Evolutionary conservation across 2,329 filamentous ascomycete species (phyloP).

Genomic region (Fusarium stilboides): DNA sequence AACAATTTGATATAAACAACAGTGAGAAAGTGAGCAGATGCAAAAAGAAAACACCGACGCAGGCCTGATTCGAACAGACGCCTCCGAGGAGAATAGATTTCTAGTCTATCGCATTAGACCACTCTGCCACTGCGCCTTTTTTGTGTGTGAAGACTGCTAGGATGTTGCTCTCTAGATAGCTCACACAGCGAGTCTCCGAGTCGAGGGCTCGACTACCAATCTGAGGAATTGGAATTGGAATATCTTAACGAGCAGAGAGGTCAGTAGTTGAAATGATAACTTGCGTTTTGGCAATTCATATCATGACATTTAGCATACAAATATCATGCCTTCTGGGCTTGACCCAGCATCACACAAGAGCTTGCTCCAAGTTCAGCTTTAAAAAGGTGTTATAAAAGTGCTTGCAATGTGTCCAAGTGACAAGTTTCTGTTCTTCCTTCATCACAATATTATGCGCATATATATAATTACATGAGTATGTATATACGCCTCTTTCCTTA

Average conservation of each 20-base stretch:
- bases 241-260: too few relatives aligned
- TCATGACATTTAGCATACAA: too few relatives aligned
- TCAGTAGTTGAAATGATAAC: too few relatives aligned
- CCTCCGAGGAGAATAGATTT: constrained; percentile 42
- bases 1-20: background rate
- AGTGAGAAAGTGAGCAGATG: fast-evolving
- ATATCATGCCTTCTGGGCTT: too few relatives aligned
- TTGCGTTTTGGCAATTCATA: too few relatives aligned
- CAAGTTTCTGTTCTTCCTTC: constrained; percentile 37
- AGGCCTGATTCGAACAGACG: constrained; percentile 42
- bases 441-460: constrained; percentile 41
- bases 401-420: constrained; percentile 6
- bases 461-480: constrained; percentile 44
- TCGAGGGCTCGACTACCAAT: too few relatives aligned
- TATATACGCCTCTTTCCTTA: constrained; percentile 27
- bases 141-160: background rate
- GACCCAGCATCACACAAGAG: too few relatives aligned
- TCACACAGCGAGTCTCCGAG: background rate
- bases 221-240: too few relatives aligned
- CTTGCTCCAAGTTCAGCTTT: too few relatives aligned
- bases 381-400: too few relatives aligned
- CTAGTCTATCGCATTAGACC: constrained; percentile 43
- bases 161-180: background rate
- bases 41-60: constrained; percentile 31
- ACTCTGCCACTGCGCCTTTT: constrained; percentile 40